Percentiles rank a stretch among this genome's conserved stretches.
phyloP scores from a whole-genome alignment of 495 filamentous ascomycete species.

The Neurospora pannonica region DNA sequence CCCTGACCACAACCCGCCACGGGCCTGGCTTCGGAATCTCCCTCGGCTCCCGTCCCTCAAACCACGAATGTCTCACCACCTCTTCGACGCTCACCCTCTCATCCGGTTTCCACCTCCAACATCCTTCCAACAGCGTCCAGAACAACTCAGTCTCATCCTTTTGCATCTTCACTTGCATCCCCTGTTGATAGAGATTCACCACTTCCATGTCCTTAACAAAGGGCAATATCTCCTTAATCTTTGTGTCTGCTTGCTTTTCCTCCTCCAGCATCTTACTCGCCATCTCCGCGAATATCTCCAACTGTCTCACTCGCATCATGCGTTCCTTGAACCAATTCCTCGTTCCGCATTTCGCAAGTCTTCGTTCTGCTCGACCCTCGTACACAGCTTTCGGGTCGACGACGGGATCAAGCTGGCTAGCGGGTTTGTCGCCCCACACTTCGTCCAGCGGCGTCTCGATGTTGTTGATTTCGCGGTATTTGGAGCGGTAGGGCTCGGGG shows the following conservation, averaged over 20 bases:
- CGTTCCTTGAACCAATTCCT: neutral
- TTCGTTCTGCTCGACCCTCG: neutral
- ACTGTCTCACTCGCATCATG: neutral
- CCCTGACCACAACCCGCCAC: neutral
- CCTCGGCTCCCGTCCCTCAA: neutral
- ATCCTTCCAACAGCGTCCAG: slow-evolving; percentile 10
- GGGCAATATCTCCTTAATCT: neutral
- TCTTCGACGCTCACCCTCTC: slow-evolving; percentile 4
- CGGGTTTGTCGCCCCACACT: neutral
- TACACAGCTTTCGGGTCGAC: neutral
- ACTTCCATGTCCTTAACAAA: neutral
- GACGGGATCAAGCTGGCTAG: neutral
- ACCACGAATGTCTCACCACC: slow-evolving; percentile 12
- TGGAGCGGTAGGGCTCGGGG: slow-evolving; percentile 2
- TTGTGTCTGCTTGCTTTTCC: neutral
- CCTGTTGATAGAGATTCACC: neutral
- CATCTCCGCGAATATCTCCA: neutral
- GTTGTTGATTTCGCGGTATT: neutral
- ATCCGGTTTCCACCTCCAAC: slow-evolving; percentile 15
- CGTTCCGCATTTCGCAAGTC: neutral
- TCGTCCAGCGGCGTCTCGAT: neutral
- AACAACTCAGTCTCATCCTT: slow-evolving; percentile 12
- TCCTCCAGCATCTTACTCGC: neutral
- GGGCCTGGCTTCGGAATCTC: neutral
- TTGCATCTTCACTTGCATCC: neutral